Conservation (phyloP, 768 basidiomycete species). For the Paxillus ammoniavirescens region DNA sequence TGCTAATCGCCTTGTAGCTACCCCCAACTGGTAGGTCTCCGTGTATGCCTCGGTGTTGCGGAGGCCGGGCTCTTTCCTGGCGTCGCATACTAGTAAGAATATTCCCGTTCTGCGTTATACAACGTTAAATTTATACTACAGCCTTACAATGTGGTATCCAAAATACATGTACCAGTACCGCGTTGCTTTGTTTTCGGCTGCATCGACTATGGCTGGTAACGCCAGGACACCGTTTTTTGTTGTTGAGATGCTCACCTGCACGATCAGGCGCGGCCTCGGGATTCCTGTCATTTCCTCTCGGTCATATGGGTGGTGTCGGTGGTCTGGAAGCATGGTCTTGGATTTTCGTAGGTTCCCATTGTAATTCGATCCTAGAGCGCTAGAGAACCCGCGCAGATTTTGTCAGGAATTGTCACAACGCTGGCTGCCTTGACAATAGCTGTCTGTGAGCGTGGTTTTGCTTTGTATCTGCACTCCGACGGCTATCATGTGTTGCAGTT, state of each 20-base stretch:
- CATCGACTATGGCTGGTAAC: slow-evolving; percentile 56
- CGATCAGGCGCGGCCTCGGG: slow-evolving; percentile 53
- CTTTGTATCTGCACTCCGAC: background rate
- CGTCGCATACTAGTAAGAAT: slow-evolving; percentile 65
- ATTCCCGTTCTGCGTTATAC: too few species aligned
- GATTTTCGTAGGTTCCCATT: slow-evolving; percentile 51
- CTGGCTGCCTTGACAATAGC: slow-evolving; percentile 52
- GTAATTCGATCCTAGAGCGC: background rate
- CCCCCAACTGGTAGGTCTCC: slow-evolving; percentile 58
- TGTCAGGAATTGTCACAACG: slow-evolving; percentile 55
- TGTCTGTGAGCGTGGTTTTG: slow-evolving; percentile 35
- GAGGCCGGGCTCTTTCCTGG: slow-evolving; percentile 77
- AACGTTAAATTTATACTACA: slow-evolving; percentile 17
- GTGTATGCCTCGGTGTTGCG: slow-evolving; percentile 63
- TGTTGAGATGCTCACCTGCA: background rate
- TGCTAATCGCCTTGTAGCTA: slow-evolving; percentile 40
- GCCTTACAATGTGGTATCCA: slow-evolving; percentile 69
- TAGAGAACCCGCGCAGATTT: slow-evolving; percentile 3
- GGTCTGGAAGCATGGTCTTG: slow-evolving; percentile 63
- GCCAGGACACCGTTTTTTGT: background rate
- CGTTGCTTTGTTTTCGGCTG: slow-evolving; percentile 63
- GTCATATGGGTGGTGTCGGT: slow-evolving; percentile 46
- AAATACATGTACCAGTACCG: slow-evolving; percentile 58
- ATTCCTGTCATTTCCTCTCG: slow-evolving; percentile 54
- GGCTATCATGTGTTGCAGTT: slow-evolving; percentile 31